A percentile compares a stretch with the other conserved stretches of the same genome.
Evolutionary conservation across 805 yeast species (phyloP).

Genomic region (Barnettozyma botsteinii): DNA sequence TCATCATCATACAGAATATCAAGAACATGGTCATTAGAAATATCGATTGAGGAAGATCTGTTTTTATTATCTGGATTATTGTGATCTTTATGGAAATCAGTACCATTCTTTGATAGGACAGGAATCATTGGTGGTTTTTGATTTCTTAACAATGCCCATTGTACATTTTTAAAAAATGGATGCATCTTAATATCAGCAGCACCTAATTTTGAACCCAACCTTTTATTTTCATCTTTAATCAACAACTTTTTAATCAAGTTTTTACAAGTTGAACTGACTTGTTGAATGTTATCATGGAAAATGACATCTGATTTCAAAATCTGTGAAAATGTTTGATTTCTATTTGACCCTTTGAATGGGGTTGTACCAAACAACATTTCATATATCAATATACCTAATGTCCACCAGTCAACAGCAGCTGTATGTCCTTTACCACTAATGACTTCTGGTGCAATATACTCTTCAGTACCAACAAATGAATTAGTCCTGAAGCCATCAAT

Average conservation of each 20-base stretch:
- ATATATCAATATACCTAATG: conserved; percentile 84
- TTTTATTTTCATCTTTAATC: conserved; percentile 80
- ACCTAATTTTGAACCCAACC: conserved; percentile 89
- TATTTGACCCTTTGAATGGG: conserved; percentile 88
- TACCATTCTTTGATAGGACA: conserved; percentile 50
- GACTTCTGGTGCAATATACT: conserved; percentile 97
- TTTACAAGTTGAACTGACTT: conserved; percentile 70
- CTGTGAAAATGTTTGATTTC: conserved; percentile 86
- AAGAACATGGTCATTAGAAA: conserved; percentile 25
- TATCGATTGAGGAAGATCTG: conserved; percentile 22
- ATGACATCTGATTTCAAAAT: conserved; percentile 77
- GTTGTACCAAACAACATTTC: conserved; percentile 96
- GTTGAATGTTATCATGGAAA: conserved; percentile 59
- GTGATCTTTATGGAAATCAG: conserved; percentile 39
- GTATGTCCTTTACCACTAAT: conserved; percentile 97
- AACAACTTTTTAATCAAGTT: conserved; percentile 73
- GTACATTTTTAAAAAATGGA: conserved; percentile 82
- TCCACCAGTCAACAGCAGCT: conserved; percentile 99
- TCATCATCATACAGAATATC: conserved; percentile 13
- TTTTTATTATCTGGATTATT: conserved; percentile 12
- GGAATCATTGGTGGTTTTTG: conserved; percentile 97
- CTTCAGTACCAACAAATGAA: conserved; percentile 98
- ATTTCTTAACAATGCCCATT: conserved; percentile 93
- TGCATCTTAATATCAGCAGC: conserved; percentile 93
- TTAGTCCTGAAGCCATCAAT: conserved; percentile 95